Evolutionary conservation across 495 filamentous ascomycete genomes (phyloP), one percentile per base, ranked within the genome.

Genomic region (Xylaria cubensis): DNA sequence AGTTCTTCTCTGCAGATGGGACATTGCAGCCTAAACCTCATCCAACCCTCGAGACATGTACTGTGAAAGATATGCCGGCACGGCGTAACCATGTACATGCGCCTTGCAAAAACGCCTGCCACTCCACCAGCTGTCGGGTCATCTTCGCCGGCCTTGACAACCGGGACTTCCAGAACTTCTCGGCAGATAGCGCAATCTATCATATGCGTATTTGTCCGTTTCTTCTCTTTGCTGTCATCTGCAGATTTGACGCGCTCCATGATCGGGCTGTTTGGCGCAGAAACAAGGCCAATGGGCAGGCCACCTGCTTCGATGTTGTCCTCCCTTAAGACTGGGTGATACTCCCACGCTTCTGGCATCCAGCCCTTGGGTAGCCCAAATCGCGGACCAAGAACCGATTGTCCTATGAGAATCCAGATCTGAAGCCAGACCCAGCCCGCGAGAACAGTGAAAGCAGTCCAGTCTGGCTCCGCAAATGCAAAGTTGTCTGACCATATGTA

Each of bases 51-150:
- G 76, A 99, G 84, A 79, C 96, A 99, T 64, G 88, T 85, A 59
- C 92, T 97, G 78, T 99, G 96, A 79, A 98, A 99, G 32, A 97
- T 95, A 84, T 99, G 96, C 67, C 94, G 87, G 79, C 96, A 99
- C 44, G 96, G 95, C 66, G 96, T 99, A 32, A 98, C 94, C 96
- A 99, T 99, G 80, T 98, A 98, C 67, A 86, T 82, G 61, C 94
- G 87, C 68, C 95, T 85, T 32, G 91, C 92, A 70, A 97, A 85
- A 64, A 97, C 87, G 29, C 89, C 92, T 2, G 88, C 83, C 50
- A 93, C 87, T 24, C 90, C 89, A 15, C 90, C 89, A 26, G 74
- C 84, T 70, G 76, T 74, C 56, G 80, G 79, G 73, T 82, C 84
- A 70, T 81, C 90, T 76, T 87, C 84, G 6, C 84, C 84, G 21